phyloP scores from a whole-genome alignment of 352 stramenopile species.

The Globisporangium paddicum region DNA sequence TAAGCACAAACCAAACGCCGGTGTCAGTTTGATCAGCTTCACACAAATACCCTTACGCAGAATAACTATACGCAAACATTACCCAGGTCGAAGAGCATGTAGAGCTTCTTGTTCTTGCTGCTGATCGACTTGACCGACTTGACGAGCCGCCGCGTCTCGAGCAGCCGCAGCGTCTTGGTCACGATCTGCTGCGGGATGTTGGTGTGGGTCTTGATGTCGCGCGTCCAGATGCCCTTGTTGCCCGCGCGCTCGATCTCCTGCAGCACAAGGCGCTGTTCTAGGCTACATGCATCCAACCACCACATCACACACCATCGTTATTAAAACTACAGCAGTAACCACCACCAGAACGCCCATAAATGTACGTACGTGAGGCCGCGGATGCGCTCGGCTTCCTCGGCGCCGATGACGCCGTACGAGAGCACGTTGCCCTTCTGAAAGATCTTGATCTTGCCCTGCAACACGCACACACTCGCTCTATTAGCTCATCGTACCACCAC shows the following conservation, averaged over 20 bases:
- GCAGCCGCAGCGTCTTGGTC: slow-evolving; percentile 97
- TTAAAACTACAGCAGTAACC: not conserved
- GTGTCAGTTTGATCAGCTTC: not conserved
- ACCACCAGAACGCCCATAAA: not conserved
- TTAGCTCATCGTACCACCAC: not conserved
- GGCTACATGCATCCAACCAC: slow-evolving; percentile 18
- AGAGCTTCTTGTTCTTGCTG: slow-evolving; percentile 99
- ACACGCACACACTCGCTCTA: not conserved
- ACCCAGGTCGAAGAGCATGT: slow-evolving; percentile 96
- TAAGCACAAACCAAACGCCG: slow-evolving; percentile 14
- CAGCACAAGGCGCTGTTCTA: slow-evolving; percentile 83
- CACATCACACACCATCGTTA: not conserved
- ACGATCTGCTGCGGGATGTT: slow-evolving; percentile 97
- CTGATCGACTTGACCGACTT: slow-evolving; percentile 99
- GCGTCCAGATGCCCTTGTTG: slow-evolving; percentile 99
- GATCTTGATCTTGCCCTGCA: slow-evolving; percentile 82
- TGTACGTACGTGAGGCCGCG: slow-evolving; percentile 70
- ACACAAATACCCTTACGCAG: slow-evolving; percentile 2
- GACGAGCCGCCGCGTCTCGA: slow-evolving; percentile 96
- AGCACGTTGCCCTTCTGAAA: slow-evolving; percentile 84
- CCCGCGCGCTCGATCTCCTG: slow-evolving; percentile 95
- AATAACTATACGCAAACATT: not conserved
- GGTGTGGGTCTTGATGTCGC: slow-evolving; percentile 97
- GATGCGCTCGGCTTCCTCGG: slow-evolving; percentile 83
- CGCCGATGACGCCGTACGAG: slow-evolving; percentile 77